Conservation (phyloP, 768 basidiomycete genomes). For the Austroboletus festivus region DNA sequence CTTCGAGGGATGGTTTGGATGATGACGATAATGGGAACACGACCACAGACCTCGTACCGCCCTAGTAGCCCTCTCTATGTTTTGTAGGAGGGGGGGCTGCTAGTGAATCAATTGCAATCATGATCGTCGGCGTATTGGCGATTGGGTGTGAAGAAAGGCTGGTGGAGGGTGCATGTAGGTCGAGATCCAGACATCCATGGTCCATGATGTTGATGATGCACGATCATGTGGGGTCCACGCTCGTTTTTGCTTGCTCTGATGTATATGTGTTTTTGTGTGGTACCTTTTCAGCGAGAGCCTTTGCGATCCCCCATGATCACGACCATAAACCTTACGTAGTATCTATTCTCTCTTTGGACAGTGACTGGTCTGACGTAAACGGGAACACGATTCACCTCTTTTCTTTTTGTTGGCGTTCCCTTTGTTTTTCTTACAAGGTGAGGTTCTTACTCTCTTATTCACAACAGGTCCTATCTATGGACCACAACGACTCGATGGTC, state of each 20-base stretch:
- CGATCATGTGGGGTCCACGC: too few relatives aligned
- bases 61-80: neutral
- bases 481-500: too few relatives aligned
- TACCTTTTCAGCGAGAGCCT: conserved; percentile 15
- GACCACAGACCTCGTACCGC: conserved; percentile 13
- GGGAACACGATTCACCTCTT: too few relatives aligned
- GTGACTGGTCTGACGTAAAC: conserved; percentile 16
- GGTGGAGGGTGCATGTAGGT: too few relatives aligned
- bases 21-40: conserved; percentile 15
- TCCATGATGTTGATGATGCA: too few relatives aligned
- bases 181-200: too few relatives aligned
- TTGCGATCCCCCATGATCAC: conserved; percentile 14
- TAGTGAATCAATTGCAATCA: conserved; percentile 11
- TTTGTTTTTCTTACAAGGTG: too few relatives aligned
- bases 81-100: conserved; percentile 8
- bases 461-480: too few relatives aligned
- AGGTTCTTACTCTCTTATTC: too few relatives aligned
- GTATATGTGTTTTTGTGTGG: conserved; percentile 11
- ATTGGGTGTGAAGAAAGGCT: conserved; percentile 3
- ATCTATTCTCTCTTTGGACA: conserved; percentile 22
- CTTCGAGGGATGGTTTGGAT: conserved; percentile 18
- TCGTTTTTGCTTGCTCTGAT: too few relatives aligned
- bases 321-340: conserved; percentile 28
- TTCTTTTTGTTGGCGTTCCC: too few relatives aligned
- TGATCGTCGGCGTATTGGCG: conserved; percentile 11